These are phyloP conservation scores for Aureobasidium sp. DNA, from an alignment of 2,329 filamentous ascomycete genomes.

Conservation along the genomic window DNA sequence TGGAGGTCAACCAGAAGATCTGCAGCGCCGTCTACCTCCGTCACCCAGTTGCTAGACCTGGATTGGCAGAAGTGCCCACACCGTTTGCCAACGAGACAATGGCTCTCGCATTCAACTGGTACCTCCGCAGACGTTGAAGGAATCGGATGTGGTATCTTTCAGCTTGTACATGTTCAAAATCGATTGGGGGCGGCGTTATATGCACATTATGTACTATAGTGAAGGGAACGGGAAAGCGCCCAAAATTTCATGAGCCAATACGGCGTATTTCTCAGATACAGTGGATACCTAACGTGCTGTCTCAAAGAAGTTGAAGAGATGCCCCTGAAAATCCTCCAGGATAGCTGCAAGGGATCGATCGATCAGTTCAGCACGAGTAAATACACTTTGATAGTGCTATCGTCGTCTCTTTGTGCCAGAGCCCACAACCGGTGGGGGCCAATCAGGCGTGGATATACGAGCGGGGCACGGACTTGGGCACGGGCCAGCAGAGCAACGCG, in stretches of 20 bases:
- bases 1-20: slow-evolving; percentile 96
- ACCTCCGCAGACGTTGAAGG: slow-evolving; percentile 67
- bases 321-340: background rate
- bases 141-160: background rate
- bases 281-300: background rate
- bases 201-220: slow-evolving; percentile 13
- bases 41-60: slow-evolving; percentile 83
- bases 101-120: slow-evolving; percentile 90
- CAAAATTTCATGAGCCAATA: background rate
- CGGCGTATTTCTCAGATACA: background rate
- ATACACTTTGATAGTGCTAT: background rate
- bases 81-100: slow-evolving; percentile 66
- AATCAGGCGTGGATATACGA: background rate
- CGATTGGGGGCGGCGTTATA: slow-evolving; percentile 8
- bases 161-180: slow-evolving; percentile 12
- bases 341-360: background rate
- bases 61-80: slow-evolving; percentile 66
- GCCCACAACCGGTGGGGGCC: background rate
- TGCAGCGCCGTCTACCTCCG: slow-evolving; percentile 92
- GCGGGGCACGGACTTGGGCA: background rate
- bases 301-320: background rate
- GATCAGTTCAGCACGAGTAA: background rate
- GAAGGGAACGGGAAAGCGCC: background rate
- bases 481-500: background rate
- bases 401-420: background rate